These are phyloP conservation scores for Boeremia lycopersici DNA, from an alignment of 2,329 filamentous ascomycete species.

Conservation along the genomic window DNA sequence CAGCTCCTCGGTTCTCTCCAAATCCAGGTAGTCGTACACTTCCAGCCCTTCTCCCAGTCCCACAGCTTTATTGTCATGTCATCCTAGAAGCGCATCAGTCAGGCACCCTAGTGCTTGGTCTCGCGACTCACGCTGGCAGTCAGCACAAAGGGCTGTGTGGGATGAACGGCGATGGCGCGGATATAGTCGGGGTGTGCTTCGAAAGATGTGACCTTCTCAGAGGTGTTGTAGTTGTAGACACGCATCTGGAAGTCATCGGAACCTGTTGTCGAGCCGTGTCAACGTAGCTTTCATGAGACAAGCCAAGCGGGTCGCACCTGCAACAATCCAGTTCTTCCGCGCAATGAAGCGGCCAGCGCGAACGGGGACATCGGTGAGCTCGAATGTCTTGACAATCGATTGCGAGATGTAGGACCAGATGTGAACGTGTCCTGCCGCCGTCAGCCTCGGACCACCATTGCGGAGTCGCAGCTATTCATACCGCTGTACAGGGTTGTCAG, in stretches of 20 bases:
- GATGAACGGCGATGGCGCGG: slow-evolving; percentile 93
- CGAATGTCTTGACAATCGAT: slow-evolving; percentile 97
- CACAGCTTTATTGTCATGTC: slow-evolving; percentile 79
- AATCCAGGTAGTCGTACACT: slow-evolving; percentile 61
- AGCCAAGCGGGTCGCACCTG: slow-evolving; percentile 59
- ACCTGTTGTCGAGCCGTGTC: slow-evolving; percentile 34
- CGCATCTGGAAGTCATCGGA: slow-evolving; percentile 89
- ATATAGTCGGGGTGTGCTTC: slow-evolving; percentile 99
- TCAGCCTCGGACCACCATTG: slow-evolving; percentile 30
- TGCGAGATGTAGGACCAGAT: slow-evolving; percentile 87
- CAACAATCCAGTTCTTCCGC: slow-evolving; percentile 98
- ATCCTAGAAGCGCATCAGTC: slow-evolving; percentile 39
- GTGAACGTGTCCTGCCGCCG: slow-evolving; percentile 83
- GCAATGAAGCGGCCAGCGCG: slow-evolving; percentile 95
- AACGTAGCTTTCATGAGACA: slow-evolving; percentile 10
- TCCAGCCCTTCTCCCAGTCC: slow-evolving; percentile 99
- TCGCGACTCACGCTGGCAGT: slow-evolving; percentile 70
- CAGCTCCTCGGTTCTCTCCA: not conserved
- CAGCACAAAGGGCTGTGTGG: slow-evolving; percentile 91
- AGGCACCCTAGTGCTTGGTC: not conserved
- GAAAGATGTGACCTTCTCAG: slow-evolving; percentile 96
- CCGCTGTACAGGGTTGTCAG: slow-evolving; percentile 96
- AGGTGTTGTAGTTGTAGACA: slow-evolving; percentile 96
- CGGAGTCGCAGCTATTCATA: slow-evolving; percentile 49
- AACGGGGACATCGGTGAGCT: slow-evolving; percentile 97